Evolutionary conservation across 2,329 filamentous ascomycete genomes (phyloP).

Genomic region (Rhynchosporium graminicola): DNA sequence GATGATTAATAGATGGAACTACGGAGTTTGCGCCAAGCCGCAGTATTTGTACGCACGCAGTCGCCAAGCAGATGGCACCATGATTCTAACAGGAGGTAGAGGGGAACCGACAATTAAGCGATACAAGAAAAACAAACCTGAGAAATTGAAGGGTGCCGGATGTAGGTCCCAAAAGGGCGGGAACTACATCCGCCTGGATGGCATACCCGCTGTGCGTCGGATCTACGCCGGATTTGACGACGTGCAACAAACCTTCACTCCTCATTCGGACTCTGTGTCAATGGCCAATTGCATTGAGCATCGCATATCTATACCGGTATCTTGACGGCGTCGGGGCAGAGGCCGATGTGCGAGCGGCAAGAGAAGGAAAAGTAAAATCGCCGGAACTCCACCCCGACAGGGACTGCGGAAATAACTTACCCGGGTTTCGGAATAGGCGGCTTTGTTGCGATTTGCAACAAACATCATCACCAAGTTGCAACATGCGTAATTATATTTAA

Average conservation of each 20-base stretch:
- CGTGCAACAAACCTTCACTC: background rate
- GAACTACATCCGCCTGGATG: background rate
- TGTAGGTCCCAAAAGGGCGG: background rate
- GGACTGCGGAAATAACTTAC: background rate
- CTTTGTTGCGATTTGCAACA: constrained; percentile 1
- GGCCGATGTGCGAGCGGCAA: background rate
- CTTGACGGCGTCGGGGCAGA: background rate
- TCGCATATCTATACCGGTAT: too few species aligned
- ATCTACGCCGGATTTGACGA: constrained; percentile 2
- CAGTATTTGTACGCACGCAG: too few species aligned
- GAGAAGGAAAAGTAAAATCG: background rate
- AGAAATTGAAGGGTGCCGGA: background rate
- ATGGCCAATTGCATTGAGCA: background rate
- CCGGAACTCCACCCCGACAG: background rate
- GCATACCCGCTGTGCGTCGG: background rate
- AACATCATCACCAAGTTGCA: background rate
- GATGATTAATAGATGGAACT: too few species aligned
- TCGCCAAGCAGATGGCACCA: too few species aligned
- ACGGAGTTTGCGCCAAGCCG: too few species aligned
- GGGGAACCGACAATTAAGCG: too few species aligned
- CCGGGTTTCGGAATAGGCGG: background rate
- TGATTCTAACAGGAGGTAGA: too few species aligned
- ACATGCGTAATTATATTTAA: too few species aligned
- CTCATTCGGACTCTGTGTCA: background rate
- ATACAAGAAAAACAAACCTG: too few species aligned